Base-by-base conservation (phyloP, 2,329 filamentous ascomycete genomes). In the Hypoxylon sp. region DNA sequence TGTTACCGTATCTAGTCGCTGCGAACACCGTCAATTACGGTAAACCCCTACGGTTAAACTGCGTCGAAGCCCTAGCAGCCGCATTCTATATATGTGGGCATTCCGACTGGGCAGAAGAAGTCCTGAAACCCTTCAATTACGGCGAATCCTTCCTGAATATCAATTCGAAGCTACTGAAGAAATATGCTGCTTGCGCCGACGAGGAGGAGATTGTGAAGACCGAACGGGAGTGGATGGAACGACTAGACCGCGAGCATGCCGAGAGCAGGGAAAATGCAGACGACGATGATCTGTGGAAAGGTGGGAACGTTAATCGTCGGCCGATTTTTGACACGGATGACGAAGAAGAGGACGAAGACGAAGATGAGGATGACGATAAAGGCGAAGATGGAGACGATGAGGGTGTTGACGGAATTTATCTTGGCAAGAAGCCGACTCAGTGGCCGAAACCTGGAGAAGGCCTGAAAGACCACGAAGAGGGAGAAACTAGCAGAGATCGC, bases 1-100 rank as follows among this genome's bases (percentile, higher is more conserved):
- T 97, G 69, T 82, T 99, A 61, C 96, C 96, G 0, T 99, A 99
- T 78, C 89, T 99, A 6, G 94, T 99, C 52, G 96, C 96, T 5
- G 96, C 96, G 50, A 99, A 99, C 78, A 91, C 92, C 1, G 96
- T 97, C 75, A 99, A 99, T 81, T 99, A 99, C 80, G 96, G 96
- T 65, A 92, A 93, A 75, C 96, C 96, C 4, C 97, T 94, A 92
- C 86, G 94, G 58, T 79, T 99, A 68, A 99, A 99, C 79, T 99
- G 96, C 74, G 96, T 94, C 29, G 96, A 99, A 82, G 96, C 96
- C 3, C 83, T 99, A 48, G 96, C 94, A 0, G 95, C 96, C 2
- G 93, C 92, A 21, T 99, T 97, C 76, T 92, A 87, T 74, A 99
- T 99, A 69, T 98, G 95, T 73, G 93, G 96, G 3, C 93, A 96